Evolutionary conservation across 1,139 yeast species (phyloP), one percentile per base, ranked within the genome.

Genomic region (Cylindricascospora bacillispora): DNA sequence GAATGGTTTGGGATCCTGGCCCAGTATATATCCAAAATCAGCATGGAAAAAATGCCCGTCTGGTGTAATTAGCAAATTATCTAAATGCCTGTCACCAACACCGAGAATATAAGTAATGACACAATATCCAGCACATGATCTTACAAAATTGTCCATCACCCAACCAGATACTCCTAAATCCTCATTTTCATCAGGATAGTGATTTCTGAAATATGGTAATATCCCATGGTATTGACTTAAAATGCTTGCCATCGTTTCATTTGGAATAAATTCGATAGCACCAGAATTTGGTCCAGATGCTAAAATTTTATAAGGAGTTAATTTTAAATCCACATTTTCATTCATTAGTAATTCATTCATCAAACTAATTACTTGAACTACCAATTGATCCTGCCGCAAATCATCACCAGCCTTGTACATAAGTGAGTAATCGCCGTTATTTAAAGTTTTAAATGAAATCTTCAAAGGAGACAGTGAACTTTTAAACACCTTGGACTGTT

Each of bases 381-480:
- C 93, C 41, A 92, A 67, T 53, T 92, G 99, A 59, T 92, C 99
- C 53, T 92, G 99, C 35, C 97, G 64, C 30, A 92, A 61, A 51
- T 92, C 98, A 56, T 92, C 98, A 3, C 99, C 98, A 29, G 81
- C 80, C 52, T 92, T 92, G 57, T 85, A 85, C 79, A 92, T 89
- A 26, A 89, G 58, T 3, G 93, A 74, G 53, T 85, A 92, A 11
- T 28, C 31, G 9, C 10, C 21, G 29, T 62, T 64, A 1, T 52
- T 56, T 0, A 77, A 80, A 0, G 93, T 77, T 42, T 70, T 75
- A 49, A 89, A 74, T 0, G 85, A 71, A 25, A 89, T 67, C 48
- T 85, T 85, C 32, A 89, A 61, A 0, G 98, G 98, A 4, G 92
- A 76, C 45, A 89, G 61, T 22, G 94, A 80, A 38, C 93, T 78